phyloP scores from a whole-genome alignment of 257 asterid genomes.

The Asclepias syriaca region DNA sequence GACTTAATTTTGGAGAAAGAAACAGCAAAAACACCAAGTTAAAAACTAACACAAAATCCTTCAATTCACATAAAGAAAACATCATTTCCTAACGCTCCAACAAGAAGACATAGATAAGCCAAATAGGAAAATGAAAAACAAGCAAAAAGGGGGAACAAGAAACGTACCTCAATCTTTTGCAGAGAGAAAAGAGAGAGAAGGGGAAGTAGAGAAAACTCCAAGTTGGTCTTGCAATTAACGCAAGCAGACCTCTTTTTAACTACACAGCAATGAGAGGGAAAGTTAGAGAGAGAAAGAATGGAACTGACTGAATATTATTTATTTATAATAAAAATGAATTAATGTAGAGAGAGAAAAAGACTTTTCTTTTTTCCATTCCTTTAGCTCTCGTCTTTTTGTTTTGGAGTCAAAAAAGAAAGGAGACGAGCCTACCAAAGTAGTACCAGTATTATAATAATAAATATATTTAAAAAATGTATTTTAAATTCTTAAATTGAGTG shows the following conservation, averaged over 20 bases:
- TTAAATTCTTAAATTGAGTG: no score
- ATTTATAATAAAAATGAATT: background rate
- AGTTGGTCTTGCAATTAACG: constrained; percentile 19
- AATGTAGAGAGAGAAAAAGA: constrained; percentile 1
- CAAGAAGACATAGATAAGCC: no score
- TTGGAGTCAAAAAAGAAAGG: constrained; percentile 14
- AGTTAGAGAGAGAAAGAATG: constrained; percentile 28
- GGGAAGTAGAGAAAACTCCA: background rate
- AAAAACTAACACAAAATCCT: background rate
- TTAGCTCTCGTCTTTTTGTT: constrained; percentile 7
- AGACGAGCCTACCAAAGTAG: constrained; percentile 20
- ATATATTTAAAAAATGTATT: no score
- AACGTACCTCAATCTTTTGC: constrained; percentile 14
- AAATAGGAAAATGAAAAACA: no score
- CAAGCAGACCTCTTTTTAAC: constrained; percentile 23
- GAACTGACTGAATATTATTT: constrained; percentile 2
- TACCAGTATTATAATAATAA: background rate
- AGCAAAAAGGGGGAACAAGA: background rate
- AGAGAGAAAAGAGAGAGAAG: constrained; percentile 1
- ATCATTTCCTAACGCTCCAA: background rate
- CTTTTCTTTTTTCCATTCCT: constrained; percentile 10
- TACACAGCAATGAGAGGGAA: constrained; percentile 29
- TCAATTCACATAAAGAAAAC: background rate
- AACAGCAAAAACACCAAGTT: background rate
- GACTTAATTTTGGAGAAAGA: background rate